Conservation (phyloP, 805 yeast genomes). For the Candida multigemmis region DNA sequence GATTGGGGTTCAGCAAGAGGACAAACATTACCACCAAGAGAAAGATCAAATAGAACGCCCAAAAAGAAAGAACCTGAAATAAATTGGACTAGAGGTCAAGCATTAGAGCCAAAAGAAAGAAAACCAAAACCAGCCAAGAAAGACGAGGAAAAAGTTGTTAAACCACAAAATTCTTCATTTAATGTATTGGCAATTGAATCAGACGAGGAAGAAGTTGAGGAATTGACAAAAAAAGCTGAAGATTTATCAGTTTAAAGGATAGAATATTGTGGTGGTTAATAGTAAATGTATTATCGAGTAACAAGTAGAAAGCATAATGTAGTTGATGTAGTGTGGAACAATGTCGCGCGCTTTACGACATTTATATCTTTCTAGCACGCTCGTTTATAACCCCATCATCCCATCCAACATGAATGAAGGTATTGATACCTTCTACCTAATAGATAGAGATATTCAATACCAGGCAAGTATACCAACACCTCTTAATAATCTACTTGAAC, state of each 20-base stretch:
- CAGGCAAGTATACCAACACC: conserved; percentile 50
- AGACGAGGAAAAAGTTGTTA: conserved; percentile 10
- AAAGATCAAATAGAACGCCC: conserved; percentile 15
- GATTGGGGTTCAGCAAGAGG: conserved; percentile 34
- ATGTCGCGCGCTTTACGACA: too few species aligned
- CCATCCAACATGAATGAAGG: conserved; percentile 4
- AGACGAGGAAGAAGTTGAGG: conserved; percentile 20
- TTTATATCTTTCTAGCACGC: too few species aligned
- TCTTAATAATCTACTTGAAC: conserved; percentile 54
- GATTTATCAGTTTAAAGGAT: too few species aligned
- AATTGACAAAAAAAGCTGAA: conserved; percentile 7
- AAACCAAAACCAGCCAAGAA: conserved; percentile 10
- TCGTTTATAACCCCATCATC: background rate
- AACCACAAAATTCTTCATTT: conserved; percentile 25
- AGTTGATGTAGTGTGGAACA: too few species aligned
- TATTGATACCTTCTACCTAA: conserved; percentile 16
- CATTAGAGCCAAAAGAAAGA: conserved; percentile 14
- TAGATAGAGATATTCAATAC: conserved; percentile 9
- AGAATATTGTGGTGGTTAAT: too few species aligned
- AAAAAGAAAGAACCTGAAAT: conserved; percentile 12
- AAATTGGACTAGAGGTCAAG: conserved; percentile 31
- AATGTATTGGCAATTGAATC: conserved; percentile 25
- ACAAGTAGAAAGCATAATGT: too few species aligned
- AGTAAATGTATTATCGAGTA: too few species aligned
- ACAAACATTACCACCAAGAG: conserved; percentile 25